Evolutionary conservation across 2,329 filamentous ascomycete species (phyloP).

Genomic region (Keithomyces neogunnii): DNA sequence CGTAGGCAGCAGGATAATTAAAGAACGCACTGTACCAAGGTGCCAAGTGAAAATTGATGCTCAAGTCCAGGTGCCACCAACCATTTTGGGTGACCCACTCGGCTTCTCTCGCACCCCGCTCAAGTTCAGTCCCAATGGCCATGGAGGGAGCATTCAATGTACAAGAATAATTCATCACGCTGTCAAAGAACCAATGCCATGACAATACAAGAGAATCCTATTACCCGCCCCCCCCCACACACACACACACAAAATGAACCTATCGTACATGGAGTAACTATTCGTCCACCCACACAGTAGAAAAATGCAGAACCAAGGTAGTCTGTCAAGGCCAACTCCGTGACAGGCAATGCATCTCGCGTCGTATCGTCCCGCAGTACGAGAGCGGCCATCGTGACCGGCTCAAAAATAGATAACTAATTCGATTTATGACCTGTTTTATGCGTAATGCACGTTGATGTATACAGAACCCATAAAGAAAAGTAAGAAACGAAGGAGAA

Average conservation of each 20-base stretch:
- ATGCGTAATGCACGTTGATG: neutral
- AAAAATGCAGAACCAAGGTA: slow-evolving; percentile 2
- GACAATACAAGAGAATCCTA: slow-evolving; percentile 3
- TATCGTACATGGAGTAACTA: slow-evolving; percentile 2
- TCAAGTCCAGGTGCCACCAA: no score
- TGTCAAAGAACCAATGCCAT: neutral
- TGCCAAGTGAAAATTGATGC: no score
- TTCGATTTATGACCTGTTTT: slow-evolving; percentile 1
- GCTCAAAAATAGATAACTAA: neutral
- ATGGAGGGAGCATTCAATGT: no score
- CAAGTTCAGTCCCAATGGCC: no score
- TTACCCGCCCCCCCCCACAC: neutral
- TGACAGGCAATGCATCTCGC: slow-evolving; percentile 1
- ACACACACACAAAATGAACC: neutral
- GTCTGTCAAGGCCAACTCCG: neutral
- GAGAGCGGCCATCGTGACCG: slow-evolving; percentile 1
- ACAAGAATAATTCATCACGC: no score
- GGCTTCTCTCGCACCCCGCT: no score
- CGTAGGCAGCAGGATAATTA: no score
- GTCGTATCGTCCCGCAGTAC: slow-evolving; percentile 3
- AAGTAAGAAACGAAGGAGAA: slow-evolving; percentile 6
- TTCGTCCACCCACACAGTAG: neutral
- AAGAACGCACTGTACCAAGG: no score
- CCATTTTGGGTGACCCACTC: no score
- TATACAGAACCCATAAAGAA: slow-evolving; percentile 2